Evolutionary conservation across 2,329 filamentous ascomycete species (phyloP).

Genomic region (Diaporthe capsici): DNA sequence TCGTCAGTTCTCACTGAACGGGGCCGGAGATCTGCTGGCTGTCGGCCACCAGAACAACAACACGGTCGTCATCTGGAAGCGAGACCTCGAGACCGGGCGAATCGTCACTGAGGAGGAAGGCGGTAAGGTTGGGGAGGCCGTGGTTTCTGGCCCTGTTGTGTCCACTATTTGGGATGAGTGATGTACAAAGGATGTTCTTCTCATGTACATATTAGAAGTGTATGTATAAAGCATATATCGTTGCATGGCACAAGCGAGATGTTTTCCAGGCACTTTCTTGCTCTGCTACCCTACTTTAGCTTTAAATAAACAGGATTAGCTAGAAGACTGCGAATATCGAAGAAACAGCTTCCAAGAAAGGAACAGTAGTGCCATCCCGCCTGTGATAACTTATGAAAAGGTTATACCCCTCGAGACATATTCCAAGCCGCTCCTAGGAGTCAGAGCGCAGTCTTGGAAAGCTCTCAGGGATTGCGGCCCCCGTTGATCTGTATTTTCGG

Average conservation of each 20-base stretch:
- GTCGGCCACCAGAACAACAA: conserved; percentile 75
- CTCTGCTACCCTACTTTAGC: not conserved
- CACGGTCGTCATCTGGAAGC: conserved; percentile 72
- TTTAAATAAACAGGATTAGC: no score
- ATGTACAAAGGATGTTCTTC: not conserved
- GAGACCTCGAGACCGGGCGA: conserved; percentile 71
- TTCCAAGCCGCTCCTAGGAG: not conserved
- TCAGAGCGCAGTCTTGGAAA: no score
- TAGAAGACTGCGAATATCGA: no score
- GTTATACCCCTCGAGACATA: not conserved
- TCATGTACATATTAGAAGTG: not conserved
- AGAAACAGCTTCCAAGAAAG: no score
- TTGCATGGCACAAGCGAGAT: not conserved
- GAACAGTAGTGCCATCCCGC: no score
- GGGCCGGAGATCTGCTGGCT: conserved; percentile 73
- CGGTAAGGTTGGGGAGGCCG: conserved; percentile 42
- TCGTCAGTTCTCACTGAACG: conserved; percentile 77
- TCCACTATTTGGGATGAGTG: conserved; percentile 43
- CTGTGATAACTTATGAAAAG: no score
- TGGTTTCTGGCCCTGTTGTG: conserved; percentile 42
- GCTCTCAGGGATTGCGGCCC: not conserved
- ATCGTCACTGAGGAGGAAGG: conserved; percentile 54
- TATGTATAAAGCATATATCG: not conserved
- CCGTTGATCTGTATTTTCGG: not conserved
- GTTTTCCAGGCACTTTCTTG: not conserved